phyloP scores from a whole-genome alignment of 805 yeast species.

The Candida berthetii region DNA sequence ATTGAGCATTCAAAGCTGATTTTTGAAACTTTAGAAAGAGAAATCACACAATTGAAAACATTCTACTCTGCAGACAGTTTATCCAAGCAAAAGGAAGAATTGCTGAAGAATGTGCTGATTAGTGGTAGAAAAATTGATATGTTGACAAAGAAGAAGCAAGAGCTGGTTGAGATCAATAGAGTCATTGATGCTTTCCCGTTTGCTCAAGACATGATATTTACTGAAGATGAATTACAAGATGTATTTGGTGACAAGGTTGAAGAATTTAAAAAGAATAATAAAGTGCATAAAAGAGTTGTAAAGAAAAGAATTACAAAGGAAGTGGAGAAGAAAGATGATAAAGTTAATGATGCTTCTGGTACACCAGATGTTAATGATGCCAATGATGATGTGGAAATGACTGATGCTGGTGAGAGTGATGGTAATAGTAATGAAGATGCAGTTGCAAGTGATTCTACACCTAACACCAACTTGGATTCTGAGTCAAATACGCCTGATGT shows the following conservation, averaged over 20 bases:
- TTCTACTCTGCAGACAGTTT: conserved; percentile 4
- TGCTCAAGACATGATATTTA: not conserved
- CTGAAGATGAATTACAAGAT: conserved; percentile 9
- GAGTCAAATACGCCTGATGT: too few relatives aligned
- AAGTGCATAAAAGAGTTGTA: not conserved
- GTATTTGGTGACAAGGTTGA: conserved; percentile 9
- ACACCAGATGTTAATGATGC: too few relatives aligned
- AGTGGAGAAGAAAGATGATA: not conserved
- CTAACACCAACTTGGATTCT: too few relatives aligned
- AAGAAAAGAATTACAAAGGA: not conserved
- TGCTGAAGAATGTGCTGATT: conserved; percentile 6
- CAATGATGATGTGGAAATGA: too few relatives aligned
- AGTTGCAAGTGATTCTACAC: too few relatives aligned
- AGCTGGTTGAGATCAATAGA: conserved; percentile 11
- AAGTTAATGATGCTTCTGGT: too few relatives aligned
- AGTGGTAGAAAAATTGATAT: conserved; percentile 10
- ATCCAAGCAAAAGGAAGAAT: conserved; percentile 4
- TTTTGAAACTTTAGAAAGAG: conserved; percentile 3
- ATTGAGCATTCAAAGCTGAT: conserved; percentile 8
- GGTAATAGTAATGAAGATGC: not conserved
- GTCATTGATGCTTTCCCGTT: conserved; percentile 5
- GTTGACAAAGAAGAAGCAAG: conserved; percentile 9
- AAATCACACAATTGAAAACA: conserved; percentile 1
- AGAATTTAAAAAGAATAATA: conserved; percentile 1
- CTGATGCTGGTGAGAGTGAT: too few relatives aligned